phyloP scores from a whole-genome alignment of 2,329 filamentous ascomycete genomes.

The Trichoderma citrinoviride region DNA sequence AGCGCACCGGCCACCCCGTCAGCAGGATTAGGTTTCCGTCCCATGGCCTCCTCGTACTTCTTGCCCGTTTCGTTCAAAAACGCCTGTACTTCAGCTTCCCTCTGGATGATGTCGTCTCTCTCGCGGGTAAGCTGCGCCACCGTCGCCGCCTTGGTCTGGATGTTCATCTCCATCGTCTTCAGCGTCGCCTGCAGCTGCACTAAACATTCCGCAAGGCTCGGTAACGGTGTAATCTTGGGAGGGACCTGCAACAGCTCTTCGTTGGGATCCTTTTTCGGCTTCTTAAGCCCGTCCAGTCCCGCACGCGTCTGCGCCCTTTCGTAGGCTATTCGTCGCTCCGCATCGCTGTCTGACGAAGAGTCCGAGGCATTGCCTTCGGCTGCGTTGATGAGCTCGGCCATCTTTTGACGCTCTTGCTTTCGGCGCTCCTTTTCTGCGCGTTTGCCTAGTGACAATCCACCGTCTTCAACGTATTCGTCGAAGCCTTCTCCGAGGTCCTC shows the following conservation, averaged over 20 bases:
- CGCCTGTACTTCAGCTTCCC: conserved; percentile 77
- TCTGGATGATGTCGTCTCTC: conserved; percentile 62
- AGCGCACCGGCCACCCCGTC: conserved; percentile 29
- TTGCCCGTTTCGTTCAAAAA: conserved; percentile 78
- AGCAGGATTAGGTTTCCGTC: conserved; percentile 23
- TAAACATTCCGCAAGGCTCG: conserved; percentile 66
- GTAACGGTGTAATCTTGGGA: conserved; percentile 73
- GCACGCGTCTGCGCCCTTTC: conserved; percentile 82
- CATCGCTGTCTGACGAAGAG: conserved; percentile 66
- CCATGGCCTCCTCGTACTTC: conserved; percentile 50
- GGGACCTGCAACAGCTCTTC: conserved; percentile 55
- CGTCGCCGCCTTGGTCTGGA: conserved; percentile 57
- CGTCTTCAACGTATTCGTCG: conserved; percentile 86
- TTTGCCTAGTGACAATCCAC: conserved; percentile 71
- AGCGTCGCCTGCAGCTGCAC: conserved; percentile 61
- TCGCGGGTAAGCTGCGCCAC: conserved; percentile 68
- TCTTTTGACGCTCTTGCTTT: conserved; percentile 67
- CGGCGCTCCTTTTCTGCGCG: conserved; percentile 73
- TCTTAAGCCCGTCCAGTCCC: conserved; percentile 71
- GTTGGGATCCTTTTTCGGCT: conserved; percentile 32
- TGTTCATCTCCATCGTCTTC: conserved; percentile 60
- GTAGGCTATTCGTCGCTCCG: conserved; percentile 74
- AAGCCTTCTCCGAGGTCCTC: conserved; percentile 93
- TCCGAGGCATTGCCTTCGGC: conserved; percentile 67
- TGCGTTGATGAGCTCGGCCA: conserved; percentile 77